Base-by-base conservation (phyloP, 805 yeast species). In the Candida montana region DNA sequence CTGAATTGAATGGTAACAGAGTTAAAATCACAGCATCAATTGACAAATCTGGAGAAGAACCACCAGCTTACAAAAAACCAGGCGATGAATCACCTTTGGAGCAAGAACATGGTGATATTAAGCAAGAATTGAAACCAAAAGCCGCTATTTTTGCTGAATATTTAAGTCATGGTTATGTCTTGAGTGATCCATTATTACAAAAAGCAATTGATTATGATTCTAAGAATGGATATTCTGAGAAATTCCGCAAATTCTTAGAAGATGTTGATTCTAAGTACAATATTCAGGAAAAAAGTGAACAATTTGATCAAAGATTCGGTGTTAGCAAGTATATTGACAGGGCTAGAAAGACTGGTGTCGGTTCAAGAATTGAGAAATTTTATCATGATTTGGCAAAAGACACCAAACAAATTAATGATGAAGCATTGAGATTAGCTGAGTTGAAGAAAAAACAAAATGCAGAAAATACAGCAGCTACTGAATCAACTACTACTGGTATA, bases 111-210 rank as follows among this genome's bases (percentile, higher is more conserved):
- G 51, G 65, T 39, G 87, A 82, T 50, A 74, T 83, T 40, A 61
- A 70, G 5, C 95, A 84, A 63, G 95, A 85, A 54, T 77, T 75
- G 46, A 84, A 84, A 65, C 95, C 95, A 42, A 82, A 82, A 55
- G 62, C 79, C 42, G 77, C 87, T 16, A 78, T 85, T 45, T 66
- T 83, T 64, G 91, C 93, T 1, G 91, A 84, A 61, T 74, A 81
- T 52, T 67, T 84, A 45, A 71, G 87, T 26, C 74, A 78, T n/a
- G 95, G 95, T 5, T 84, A 85, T 57, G 73, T 69, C 16, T 61
- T 84, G 33, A 71, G 81, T 35, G 93, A 85, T 59, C 63, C 69
- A 38, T 63, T 83, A 37, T 67, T 84, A 33, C 69, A 74, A 43
- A 72, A 72, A 54, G 83, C 87, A 18, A 68, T 81, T 39, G 76